Conservation (phyloP, 2,329 filamentous ascomycete species). For the Pseudogymnoascus sp. region DNA sequence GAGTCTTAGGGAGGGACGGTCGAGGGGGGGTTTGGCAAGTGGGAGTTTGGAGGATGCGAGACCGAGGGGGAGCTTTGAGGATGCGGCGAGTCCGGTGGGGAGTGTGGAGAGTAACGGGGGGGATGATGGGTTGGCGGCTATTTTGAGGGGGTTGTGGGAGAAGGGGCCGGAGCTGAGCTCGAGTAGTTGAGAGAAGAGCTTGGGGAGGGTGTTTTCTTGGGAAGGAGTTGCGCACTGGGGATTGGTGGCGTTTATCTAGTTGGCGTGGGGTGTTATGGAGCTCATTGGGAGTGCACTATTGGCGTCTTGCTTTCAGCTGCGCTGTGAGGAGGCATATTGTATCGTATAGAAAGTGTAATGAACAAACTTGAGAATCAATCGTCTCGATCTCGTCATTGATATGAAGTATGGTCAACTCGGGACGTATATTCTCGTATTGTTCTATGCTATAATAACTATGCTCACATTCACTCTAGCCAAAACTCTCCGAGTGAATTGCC, state of each 20-base stretch:
- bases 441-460: not conserved
- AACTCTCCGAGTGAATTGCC: no score
- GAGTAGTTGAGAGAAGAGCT: slow-evolving; percentile 28
- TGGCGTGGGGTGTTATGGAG: not conserved
- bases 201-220: not conserved
- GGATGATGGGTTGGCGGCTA: slow-evolving; percentile 41
- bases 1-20: slow-evolving; percentile 31
- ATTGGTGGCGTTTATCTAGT: not conserved
- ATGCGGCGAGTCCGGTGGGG: slow-evolving; percentile 6
- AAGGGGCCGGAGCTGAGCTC: slow-evolving; percentile 51
- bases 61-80: slow-evolving; percentile 12
- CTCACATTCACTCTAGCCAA: not conserved
- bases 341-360: not conserved
- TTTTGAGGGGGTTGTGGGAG: slow-evolving; percentile 55
- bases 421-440: not conserved
- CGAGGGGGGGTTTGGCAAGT: slow-evolving; percentile 9
- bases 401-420: not conserved
- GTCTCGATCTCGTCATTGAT: not conserved
- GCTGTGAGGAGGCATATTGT: not conserved
- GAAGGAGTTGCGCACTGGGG: not conserved
- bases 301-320: not conserved
- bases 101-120: slow-evolving; percentile 28
- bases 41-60: not conserved
- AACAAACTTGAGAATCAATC: not conserved
- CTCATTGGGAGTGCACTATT: not conserved